phyloP scores from a whole-genome alignment of 23 red algal genomes.

The Agarophyton chilense region DNA sequence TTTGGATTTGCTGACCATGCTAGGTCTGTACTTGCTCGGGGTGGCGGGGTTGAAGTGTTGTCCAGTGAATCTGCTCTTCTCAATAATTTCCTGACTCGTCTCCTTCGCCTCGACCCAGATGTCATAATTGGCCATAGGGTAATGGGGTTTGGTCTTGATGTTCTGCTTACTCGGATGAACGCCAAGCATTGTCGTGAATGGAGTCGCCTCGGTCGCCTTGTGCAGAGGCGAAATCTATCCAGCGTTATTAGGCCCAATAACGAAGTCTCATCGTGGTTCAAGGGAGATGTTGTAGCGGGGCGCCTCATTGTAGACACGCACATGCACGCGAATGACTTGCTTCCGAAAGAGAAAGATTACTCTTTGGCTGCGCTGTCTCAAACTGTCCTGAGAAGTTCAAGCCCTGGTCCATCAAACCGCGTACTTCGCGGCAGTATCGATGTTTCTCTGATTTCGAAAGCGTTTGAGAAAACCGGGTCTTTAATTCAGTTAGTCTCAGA shows the following conservation, averaged over 20 bases:
- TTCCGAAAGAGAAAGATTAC: slow-evolving; percentile 87
- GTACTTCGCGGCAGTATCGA: slow-evolving; percentile 33
- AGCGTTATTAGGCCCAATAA: slow-evolving; percentile 53
- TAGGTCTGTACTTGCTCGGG: slow-evolving; percentile 27
- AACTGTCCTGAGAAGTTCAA: background rate
- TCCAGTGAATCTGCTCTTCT: slow-evolving; percentile 85
- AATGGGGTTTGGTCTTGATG: slow-evolving; percentile 76
- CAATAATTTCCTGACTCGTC: slow-evolving; percentile 70
- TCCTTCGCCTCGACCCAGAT: slow-evolving; percentile 88
- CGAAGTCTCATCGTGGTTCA: slow-evolving; percentile 64
- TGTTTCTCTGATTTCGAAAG: slow-evolving; percentile 46
- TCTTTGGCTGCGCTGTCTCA: slow-evolving; percentile 58
- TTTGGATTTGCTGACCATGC: slow-evolving; percentile 75
- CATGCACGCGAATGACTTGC: slow-evolving; percentile 69
- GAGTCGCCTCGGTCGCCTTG: slow-evolving; percentile 87
- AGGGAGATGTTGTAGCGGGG: slow-evolving; percentile 76
- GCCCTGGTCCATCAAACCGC: background rate
- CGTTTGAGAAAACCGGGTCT: slow-evolving; percentile 43
- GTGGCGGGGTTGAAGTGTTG: slow-evolving; percentile 67
- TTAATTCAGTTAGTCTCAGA: slow-evolving; percentile 50
- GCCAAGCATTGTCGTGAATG: slow-evolving; percentile 74
- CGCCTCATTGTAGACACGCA: slow-evolving; percentile 89
- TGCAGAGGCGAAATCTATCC: slow-evolving; percentile 63
- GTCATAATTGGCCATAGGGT: slow-evolving; percentile 83
- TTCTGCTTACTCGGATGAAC: slow-evolving; percentile 79